Conservation (phyloP, 345 rosid species). For the Aethionema arabicum region DNA sequence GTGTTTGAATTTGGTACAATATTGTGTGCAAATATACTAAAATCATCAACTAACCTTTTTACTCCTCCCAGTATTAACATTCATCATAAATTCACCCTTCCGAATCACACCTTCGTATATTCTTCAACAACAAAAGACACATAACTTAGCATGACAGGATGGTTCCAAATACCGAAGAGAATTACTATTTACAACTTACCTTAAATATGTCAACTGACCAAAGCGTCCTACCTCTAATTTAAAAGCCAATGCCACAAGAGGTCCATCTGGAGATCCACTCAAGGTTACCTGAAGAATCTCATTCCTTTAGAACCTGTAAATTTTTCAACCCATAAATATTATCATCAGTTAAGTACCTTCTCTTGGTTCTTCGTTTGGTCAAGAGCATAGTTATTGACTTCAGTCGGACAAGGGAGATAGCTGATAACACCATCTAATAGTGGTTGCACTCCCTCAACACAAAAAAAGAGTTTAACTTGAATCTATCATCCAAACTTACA, state of each 20-base stretch:
- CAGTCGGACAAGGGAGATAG: slow-evolving; percentile 87
- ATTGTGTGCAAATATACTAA: no score
- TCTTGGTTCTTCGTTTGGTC: slow-evolving; percentile 86
- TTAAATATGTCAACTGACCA: slow-evolving; percentile 88
- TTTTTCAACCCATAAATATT: neutral
- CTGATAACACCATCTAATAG: slow-evolving; percentile 83
- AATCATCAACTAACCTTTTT: no score
- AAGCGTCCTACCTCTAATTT: slow-evolving; percentile 97
- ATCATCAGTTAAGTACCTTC: slow-evolving; percentile 52
- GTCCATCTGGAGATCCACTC: slow-evolving; percentile 90
- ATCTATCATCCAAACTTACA: neutral
- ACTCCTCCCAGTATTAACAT: slow-evolving; percentile 91
- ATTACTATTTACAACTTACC: slow-evolving; percentile 41
- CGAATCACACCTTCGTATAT: slow-evolving; percentile 89
- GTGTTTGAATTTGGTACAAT: no score
- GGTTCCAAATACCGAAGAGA: slow-evolving; percentile 2
- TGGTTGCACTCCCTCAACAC: slow-evolving; percentile 86
- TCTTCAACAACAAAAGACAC: slow-evolving; percentile 46
- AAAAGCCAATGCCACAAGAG: slow-evolving; percentile 95
- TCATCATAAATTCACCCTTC: slow-evolving; percentile 89
- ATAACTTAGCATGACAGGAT: slow-evolving; percentile 5
- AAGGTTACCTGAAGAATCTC: slow-evolving; percentile 61
- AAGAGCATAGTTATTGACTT: slow-evolving; percentile 91
- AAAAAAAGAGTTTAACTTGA: slow-evolving; percentile 10
- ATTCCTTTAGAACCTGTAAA: slow-evolving; percentile 12